Percentiles rank a stretch among this genome's conserved stretches.
Conservation (phyloP, 2,329 filamentous ascomycete genomes). For the Trichoderma hamatum region DNA sequence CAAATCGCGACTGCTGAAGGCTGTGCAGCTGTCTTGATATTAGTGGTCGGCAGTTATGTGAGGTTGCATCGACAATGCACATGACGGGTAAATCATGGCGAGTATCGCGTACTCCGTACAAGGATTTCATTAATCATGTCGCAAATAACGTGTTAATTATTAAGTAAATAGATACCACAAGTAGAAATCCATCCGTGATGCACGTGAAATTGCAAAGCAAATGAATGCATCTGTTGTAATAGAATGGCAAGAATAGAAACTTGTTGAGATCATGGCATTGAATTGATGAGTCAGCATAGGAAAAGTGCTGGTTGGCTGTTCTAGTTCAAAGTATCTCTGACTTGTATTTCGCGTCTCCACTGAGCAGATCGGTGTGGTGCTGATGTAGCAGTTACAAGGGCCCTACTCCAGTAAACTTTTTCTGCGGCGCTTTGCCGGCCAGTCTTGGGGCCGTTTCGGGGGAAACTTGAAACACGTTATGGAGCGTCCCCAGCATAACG, state of each 20-base stretch:
- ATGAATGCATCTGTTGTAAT: background rate
- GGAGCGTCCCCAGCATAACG: background rate
- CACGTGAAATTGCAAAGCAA: background rate
- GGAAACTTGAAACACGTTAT: background rate
- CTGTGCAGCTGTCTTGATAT: background rate
- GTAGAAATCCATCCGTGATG: background rate
- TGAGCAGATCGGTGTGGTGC: background rate
- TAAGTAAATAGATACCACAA: background rate
- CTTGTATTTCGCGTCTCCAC: background rate
- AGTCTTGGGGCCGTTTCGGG: background rate
- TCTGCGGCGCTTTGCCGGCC: constrained; percentile 1
- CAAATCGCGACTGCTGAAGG: background rate
- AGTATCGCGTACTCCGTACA: background rate
- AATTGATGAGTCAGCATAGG: background rate
- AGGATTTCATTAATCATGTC: background rate
- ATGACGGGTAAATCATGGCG: background rate
- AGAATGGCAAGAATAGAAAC: too few relatives aligned
- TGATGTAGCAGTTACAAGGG: background rate
- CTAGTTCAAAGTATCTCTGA: background rate
- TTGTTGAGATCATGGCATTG: background rate
- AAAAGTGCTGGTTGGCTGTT: background rate
- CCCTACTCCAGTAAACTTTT: background rate
- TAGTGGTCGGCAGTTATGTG: background rate
- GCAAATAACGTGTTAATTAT: background rate
- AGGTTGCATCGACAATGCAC: background rate